Base-by-base conservation (phyloP, 257 asterid species). In the Penstemon eatonii region DNA sequence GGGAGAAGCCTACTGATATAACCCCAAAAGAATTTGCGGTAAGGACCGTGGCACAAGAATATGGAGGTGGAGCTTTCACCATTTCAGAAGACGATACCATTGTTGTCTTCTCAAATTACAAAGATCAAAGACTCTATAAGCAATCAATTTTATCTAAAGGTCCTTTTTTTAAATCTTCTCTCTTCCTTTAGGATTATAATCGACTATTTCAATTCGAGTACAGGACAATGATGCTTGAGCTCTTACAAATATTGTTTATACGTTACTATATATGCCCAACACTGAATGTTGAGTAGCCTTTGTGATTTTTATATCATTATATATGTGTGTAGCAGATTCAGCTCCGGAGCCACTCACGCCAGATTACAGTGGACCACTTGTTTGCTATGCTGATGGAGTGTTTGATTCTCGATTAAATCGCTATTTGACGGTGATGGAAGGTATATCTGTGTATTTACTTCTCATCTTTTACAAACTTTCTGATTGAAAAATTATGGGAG, bases 381-480 rank as follows among this genome's bases (percentile, higher is more conserved):
- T 87, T 67, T 87, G 85, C 72, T 93, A 85, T 78, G 99, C 99
- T 44, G 99, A 93, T 71, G 97, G 99, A 71, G 90, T 93, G 57
- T 83, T 82, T 83, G 97, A 93, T 71, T 72, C 83, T 43, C 92
- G 88, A 68, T 85, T 82, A 77, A 83, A 85, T 69, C 92, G 97
- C 56, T 90, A 76, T 65, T 75, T 93, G 70, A 77, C 96, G n/a
- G 88, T 93, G 53, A 85, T 80, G 78, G 99, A 93, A 93, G 99
- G 99, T 93, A 72, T 36, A 71, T 25, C 43, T 42, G 10, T 46
- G 13, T 55, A 58, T 62, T 60, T 65, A 33, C 60, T 46, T 18
- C 25, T 75, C 60, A 10, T 66, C 60, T 63, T 64, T 44, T 52
- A 52, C 45, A 41, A 60, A 13, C 39, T 63, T 25, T 42, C 52